Evolutionary conservation across 208 protist genomes (phyloP), one percentile per base, ranked within the genome.

Genomic region (Trypanosomatidae sp.): DNA sequence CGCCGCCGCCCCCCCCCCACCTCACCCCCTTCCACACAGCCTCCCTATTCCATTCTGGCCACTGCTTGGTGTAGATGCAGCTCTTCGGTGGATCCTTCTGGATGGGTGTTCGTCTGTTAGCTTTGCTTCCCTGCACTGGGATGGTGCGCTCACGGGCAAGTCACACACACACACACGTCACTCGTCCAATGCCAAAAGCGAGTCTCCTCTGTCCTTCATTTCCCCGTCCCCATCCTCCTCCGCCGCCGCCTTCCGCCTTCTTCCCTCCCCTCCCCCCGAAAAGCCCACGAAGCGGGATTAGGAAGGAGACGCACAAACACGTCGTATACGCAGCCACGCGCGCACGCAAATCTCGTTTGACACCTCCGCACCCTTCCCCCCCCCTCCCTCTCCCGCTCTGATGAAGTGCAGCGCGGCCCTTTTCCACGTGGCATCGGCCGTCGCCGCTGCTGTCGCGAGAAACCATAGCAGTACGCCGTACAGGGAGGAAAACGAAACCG

Each of bases 401-500:
- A 82, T 82, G 77, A 65, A 70, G 59, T 66, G 67, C 72, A 60
- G 67, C 41, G 44, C 22, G 33, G 28, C 28, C 50, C 56, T 83
- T 13, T 65, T n/a, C 12, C 65, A 44, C 36, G 33, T 71, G 33
- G 50, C 58, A 22, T 68, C 56, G 46, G 44, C 65, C 0, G 36
- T 76, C 62, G 60, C 80, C 15, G 71, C 82, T 1, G 73, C 77
- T 1, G 76, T 87, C 36, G 71, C 78, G 13, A 75, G 65, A 1
- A 82, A 82, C 69, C 80, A 84, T 69, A 83, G 84, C 76, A 85
- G 83, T 73, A 73, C 79, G 3, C 81, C 84, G 8, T 82, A 83
- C 73, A 76, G 73, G 74, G 79, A 79, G 30, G 67, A 71, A 5
- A 66, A 67, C 3, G 49, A 43, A 28, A 5, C 46, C 1, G 44